Evolutionary conservation across 768 basidiomycete genomes (phyloP).

Genomic region (Xerocomellus chrysenteron): DNA sequence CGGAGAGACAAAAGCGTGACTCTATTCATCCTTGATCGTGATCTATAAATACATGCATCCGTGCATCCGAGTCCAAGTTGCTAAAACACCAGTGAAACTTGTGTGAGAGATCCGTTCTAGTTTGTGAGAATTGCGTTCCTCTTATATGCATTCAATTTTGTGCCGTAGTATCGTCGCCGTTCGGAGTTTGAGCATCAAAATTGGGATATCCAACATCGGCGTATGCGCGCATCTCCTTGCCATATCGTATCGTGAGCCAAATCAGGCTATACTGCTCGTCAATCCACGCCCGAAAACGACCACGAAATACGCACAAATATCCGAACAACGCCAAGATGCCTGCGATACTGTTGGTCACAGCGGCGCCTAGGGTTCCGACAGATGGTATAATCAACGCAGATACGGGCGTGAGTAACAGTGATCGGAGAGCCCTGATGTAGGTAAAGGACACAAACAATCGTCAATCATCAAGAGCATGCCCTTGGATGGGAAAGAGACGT

Average conservation of each 20-base stretch:
- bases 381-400: constrained; percentile 34
- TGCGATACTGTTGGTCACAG: constrained; percentile 44
- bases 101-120: neutral
- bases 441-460: neutral
- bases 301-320: constrained; percentile 45
- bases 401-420: constrained; percentile 13
- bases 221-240: constrained; percentile 55
- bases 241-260: constrained; percentile 53
- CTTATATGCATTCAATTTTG: neutral
- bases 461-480: neutral
- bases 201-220: constrained; percentile 54
- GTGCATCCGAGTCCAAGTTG: neutral
- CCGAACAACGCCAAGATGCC: constrained; percentile 50
- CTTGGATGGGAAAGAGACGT: constrained; percentile 16
- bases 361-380: constrained; percentile 52
- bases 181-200: constrained; percentile 4
- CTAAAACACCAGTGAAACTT: neutral
- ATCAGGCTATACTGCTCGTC: constrained; percentile 41
- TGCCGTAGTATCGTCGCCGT: neutral
- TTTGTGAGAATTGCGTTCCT: no score
- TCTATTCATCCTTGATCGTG: neutral
- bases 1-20: no score
- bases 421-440: constrained; percentile 20
- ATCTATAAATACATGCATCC: neutral
- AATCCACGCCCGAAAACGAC: neutral